phyloP scores from a whole-genome alignment of 345 rosid genomes.

The Raphanus raphanistrum region DNA sequence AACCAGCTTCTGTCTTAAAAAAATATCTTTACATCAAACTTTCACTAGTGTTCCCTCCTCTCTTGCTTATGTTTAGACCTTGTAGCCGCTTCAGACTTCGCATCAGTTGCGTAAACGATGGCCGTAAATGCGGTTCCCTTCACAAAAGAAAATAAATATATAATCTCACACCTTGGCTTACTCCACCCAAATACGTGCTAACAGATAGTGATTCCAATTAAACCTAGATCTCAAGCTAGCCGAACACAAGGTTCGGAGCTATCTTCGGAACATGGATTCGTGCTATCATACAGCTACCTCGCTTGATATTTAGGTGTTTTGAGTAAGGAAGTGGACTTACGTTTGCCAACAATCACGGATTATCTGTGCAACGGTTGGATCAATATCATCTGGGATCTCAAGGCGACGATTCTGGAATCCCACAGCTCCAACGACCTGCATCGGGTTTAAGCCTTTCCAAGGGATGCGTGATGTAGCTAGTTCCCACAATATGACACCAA shows the following conservation, averaged over 20 bases:
- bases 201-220: background rate
- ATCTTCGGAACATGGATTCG: background rate
- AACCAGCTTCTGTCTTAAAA: conserved; percentile 29
- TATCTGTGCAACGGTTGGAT: conserved; percentile 76
- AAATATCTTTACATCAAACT: conserved; percentile 39
- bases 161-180: conserved; percentile 11
- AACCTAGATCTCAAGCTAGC: conserved; percentile 3
- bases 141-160: background rate
- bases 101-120: conserved; percentile 80
- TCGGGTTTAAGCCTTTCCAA: conserved; percentile 95
- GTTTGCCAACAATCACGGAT: conserved; percentile 85
- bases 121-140: conserved; percentile 86
- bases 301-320: background rate
- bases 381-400: conserved; percentile 68
- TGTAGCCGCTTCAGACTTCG: conserved; percentile 60
- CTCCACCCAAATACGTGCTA: background rate
- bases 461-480: conserved; percentile 70
- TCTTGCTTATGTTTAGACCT: conserved; percentile 47
- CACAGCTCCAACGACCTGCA: conserved; percentile 99
- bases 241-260: background rate
- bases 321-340: conserved; percentile 47
- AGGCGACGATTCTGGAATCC: conserved; percentile 94
- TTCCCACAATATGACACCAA: conserved; percentile 98
- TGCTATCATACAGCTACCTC: background rate
- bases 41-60: conserved; percentile 37